phyloP scores from a whole-genome alignment of 2,329 filamentous ascomycete species.

The Penicillium sp. region DNA sequence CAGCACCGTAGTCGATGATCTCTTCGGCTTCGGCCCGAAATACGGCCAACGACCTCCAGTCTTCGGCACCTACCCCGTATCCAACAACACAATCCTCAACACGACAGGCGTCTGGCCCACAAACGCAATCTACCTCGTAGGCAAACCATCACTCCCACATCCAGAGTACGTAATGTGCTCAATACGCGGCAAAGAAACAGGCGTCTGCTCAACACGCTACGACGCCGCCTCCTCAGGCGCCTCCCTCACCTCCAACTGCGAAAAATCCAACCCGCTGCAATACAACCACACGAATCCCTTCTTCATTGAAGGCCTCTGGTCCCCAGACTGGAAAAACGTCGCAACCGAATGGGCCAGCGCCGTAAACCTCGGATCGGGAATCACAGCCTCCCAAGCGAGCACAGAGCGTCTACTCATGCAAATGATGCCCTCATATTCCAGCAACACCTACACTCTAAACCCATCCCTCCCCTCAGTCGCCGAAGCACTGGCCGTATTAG shows the following conservation, averaged over 20 bases:
- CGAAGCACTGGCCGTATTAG: constrained; percentile 67
- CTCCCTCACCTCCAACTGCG: constrained; percentile 57
- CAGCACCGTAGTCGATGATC: constrained; percentile 58
- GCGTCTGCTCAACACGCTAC: constrained; percentile 61
- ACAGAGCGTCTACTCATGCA: constrained; percentile 57
- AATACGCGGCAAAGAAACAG: constrained; percentile 58
- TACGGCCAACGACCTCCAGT: constrained; percentile 51
- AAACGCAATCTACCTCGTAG: constrained; percentile 63
- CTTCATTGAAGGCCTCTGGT: constrained; percentile 31
- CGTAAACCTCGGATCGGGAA: constrained; percentile 54
- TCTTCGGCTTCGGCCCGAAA: constrained; percentile 62
- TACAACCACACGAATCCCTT: constrained; percentile 48
- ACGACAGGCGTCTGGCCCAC: constrained; percentile 40
- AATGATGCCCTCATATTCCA: constrained; percentile 42
- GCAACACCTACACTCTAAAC: constrained; percentile 39
- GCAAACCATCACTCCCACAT: constrained; percentile 39
- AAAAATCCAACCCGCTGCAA: constrained; percentile 53
- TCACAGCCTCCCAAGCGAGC: constrained; percentile 52
- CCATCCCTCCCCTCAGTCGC: constrained; percentile 60
- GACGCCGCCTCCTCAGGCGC: constrained; percentile 53
- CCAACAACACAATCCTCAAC: constrained; percentile 64
- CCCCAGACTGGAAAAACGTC: constrained; percentile 53
- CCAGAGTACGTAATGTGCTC: constrained; percentile 63
- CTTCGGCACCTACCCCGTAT: constrained; percentile 52
- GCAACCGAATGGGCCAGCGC: constrained; percentile 52